A percentile compares a stretch with the other conserved stretches of the same genome.
These are phyloP conservation scores for Clarireedia monteithiana DNA, from an alignment of 2,329 filamentous ascomycete species.

Conservation along the genomic window DNA sequence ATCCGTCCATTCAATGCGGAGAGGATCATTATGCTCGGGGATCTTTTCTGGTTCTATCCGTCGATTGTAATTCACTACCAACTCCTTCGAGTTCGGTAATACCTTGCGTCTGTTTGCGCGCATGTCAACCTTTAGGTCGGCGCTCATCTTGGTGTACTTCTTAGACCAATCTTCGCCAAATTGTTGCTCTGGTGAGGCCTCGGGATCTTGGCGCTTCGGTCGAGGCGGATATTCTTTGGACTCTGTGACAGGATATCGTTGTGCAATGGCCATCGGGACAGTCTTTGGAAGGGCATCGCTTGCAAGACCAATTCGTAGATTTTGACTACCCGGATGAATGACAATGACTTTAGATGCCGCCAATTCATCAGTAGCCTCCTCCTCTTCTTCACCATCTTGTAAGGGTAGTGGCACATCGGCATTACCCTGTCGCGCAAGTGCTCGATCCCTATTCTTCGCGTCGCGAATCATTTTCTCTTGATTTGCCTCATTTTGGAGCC, in stretches of 20 bases:
- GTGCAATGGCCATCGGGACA: conserved; percentile 85
- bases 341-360: conserved; percentile 88
- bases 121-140: conserved; percentile 85
- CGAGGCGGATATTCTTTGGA: conserved; percentile 75
- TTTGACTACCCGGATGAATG: conserved; percentile 92
- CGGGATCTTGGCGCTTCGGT: conserved; percentile 59
- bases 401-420: conserved; percentile 57
- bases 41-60: conserved; percentile 79
- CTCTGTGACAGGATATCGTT: conserved; percentile 70
- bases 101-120: conserved; percentile 90
- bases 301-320: conserved; percentile 88
- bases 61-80: conserved; percentile 91
- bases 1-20: conserved; percentile 94
- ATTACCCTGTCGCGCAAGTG: conserved; percentile 66
- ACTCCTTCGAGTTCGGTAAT: conserved; percentile 92
- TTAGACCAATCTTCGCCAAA: conserved; percentile 78
- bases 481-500: conserved; percentile 80
- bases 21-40: conserved; percentile 86
- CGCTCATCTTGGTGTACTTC: conserved; percentile 73
- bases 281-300: conserved; percentile 93
- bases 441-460: conserved; percentile 81
- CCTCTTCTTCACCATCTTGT: conserved; percentile 39
- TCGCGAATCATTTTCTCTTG: conserved; percentile 76
- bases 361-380: conserved; percentile 52
- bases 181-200: conserved; percentile 59